These are phyloP conservation scores for Marchantia polymorpha DNA, from an alignment of 225 moss, liverwort and hornwort species.

Conservation along the genomic window DNA sequence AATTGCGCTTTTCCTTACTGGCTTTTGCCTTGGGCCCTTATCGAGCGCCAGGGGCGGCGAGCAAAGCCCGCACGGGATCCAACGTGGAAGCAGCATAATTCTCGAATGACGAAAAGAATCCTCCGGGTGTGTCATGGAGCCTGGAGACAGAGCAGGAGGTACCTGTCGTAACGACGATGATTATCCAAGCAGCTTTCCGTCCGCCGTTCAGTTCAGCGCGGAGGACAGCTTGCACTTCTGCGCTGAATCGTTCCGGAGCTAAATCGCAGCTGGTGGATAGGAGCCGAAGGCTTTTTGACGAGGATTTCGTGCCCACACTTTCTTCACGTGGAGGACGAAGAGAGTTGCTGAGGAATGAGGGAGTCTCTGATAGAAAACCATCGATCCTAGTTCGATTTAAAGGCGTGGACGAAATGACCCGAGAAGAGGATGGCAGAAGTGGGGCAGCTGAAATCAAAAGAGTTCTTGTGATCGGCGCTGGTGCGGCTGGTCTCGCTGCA, in stretches of 20 bases:
- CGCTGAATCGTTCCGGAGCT: neutral
- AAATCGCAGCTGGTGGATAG: neutral
- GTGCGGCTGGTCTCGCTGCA: conserved; percentile 73
- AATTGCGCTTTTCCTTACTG: too few relatives aligned
- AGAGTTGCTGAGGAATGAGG: neutral
- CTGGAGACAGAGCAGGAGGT: neutral
- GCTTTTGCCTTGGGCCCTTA: too few relatives aligned
- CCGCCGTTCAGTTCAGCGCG: neutral
- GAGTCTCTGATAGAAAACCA: neutral
- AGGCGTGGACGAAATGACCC: neutral
- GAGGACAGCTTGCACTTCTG: neutral
- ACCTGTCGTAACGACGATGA: neutral
- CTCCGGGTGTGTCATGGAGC: too few relatives aligned
- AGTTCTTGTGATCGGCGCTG: conserved; percentile 90
- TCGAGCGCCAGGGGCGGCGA: too few relatives aligned
- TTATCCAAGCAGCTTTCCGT: neutral
- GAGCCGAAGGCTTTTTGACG: too few relatives aligned
- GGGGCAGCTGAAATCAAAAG: conserved; percentile 24
- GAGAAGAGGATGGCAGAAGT: neutral
- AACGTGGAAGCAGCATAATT: too few relatives aligned
- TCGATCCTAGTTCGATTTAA: neutral
- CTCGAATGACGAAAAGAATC: too few relatives aligned
- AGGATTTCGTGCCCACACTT: neutral
- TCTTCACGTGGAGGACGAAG: neutral
- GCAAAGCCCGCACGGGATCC: too few relatives aligned